Evolutionary conservation across 345 rosid genomes (phyloP).

Genomic region (Eutrema japonicum): DNA sequence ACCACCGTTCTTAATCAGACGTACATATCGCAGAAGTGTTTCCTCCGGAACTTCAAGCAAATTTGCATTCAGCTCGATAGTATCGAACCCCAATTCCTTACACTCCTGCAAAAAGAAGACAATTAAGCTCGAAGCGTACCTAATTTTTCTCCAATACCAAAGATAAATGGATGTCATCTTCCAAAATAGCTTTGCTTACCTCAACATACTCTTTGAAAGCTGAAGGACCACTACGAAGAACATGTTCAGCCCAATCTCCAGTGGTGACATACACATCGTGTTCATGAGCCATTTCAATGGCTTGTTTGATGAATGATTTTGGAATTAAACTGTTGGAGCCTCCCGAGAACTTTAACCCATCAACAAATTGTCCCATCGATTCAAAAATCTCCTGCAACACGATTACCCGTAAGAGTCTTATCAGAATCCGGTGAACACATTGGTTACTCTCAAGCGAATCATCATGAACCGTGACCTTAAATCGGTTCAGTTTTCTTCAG

Average conservation of each 20-base stretch:
- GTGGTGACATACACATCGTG: constrained; percentile 87
- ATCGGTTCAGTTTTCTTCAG: neutral
- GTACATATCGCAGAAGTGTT: constrained; percentile 78
- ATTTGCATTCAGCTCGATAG: constrained; percentile 77
- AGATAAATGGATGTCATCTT: neutral
- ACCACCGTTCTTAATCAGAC: constrained; percentile 76
- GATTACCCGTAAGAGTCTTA: neutral
- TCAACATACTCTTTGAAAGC: constrained; percentile 79
- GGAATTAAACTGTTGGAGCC: constrained; percentile 85
- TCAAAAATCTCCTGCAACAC: constrained; percentile 73
- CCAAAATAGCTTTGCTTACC: constrained; percentile 46
- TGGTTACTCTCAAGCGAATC: neutral
- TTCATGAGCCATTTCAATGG: constrained; percentile 71
- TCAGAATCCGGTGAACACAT: neutral
- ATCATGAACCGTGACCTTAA: neutral
- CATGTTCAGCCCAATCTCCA: constrained; percentile 92
- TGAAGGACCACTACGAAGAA: constrained; percentile 68
- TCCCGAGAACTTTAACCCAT: constrained; percentile 87
- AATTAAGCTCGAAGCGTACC: neutral
- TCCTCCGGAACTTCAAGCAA: constrained; percentile 88
- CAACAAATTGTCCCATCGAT: constrained; percentile 85
- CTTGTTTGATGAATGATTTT: constrained; percentile 67
- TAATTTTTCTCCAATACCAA: neutral
- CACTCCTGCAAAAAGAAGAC: constrained; percentile 59
- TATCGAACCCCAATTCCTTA: constrained; percentile 84